Conservation (phyloP, 2,329 filamentous ascomycete species). For the Colletotrichum destructivum region DNA sequence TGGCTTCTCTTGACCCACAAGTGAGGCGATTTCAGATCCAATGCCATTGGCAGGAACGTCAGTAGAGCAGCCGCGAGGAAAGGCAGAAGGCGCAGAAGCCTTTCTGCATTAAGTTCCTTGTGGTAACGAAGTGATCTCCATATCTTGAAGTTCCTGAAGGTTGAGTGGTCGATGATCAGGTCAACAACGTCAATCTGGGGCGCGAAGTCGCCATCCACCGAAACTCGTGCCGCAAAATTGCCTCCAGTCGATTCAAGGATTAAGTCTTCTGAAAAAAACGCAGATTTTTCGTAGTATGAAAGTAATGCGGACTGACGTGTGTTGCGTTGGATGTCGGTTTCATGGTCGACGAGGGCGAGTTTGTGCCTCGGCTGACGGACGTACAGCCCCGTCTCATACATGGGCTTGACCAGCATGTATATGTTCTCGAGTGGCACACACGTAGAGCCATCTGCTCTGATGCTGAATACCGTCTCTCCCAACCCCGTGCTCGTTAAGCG, state of each 20-base stretch:
- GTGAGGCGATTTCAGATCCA: too few species aligned
- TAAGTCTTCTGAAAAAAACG: too few species aligned
- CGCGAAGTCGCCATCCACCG: not conserved
- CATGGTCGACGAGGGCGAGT: not conserved
- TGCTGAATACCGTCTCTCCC: not conserved
- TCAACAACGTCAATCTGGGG: not conserved
- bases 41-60: too few species aligned
- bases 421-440: not conserved
- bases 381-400: too few species aligned
- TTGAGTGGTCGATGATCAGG: not conserved
- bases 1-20: too few species aligned
- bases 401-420: not conserved
- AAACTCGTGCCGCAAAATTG: not conserved
- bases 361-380: too few species aligned
- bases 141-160: not conserved
- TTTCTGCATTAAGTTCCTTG: not conserved
- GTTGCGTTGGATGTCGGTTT: not conserved
- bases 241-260: not conserved
- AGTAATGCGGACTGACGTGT: not conserved
- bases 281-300: not conserved
- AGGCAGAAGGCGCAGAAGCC: rapidly evolving
- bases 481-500: not conserved
- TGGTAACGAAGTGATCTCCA: not conserved
- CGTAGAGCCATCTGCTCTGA: not conserved
- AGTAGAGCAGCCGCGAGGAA: too few species aligned